Base-by-base conservation (phyloP, 2,329 filamentous ascomycete genomes). In the Fusarium sp. region DNA sequence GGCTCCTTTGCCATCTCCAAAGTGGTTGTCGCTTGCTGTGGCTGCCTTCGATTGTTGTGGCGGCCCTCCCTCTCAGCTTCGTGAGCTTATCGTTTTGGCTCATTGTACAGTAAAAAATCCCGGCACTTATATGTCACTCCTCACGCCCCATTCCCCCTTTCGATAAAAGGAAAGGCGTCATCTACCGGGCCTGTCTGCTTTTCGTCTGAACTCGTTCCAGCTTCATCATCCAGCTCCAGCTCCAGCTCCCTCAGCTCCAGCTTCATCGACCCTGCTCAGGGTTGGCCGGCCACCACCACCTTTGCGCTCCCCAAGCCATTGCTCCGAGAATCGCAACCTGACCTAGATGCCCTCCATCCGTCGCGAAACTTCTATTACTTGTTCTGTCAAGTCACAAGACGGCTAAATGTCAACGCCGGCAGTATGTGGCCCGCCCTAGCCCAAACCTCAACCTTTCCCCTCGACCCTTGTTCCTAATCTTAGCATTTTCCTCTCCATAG, bases 331-430 rank as follows among this genome's bases (percentile, higher is more conserved):
- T 67, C 63, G 40, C 57, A 60, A 66, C 60, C 65, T 69, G 71
- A 61, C 62, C 67, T 76, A 75, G 72, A 78, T 78, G 75, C 76
- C 67, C 65, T 71, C 47, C 63, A 60, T 58, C 65, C 50, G 66
- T 66, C 62, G 61, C 67, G 67, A 58, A 56, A 47, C 65, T 18
- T 64, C 24, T 62, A 64, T 62, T 62, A 63, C 59, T 64, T 70
- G 69, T 63, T 59, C 58, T 62, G 50, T 66, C 67, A 69, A 76
- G 66, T 70, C 59, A 76, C 60, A 67, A 71, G 71, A 73, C 73
- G 76, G 54, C 76, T 74, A 77, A 81, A 81, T 81, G 79, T 80
- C 79, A 74, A 78, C 77, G 42, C 76, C 78, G 70, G 74, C 78
- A 73, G 79, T 80, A 80, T 67, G 79, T 78, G 64, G 54, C 57